Evolutionary conservation across 2,329 filamentous ascomycete species (phyloP).

Genomic region (Alternaria arborescens): DNA sequence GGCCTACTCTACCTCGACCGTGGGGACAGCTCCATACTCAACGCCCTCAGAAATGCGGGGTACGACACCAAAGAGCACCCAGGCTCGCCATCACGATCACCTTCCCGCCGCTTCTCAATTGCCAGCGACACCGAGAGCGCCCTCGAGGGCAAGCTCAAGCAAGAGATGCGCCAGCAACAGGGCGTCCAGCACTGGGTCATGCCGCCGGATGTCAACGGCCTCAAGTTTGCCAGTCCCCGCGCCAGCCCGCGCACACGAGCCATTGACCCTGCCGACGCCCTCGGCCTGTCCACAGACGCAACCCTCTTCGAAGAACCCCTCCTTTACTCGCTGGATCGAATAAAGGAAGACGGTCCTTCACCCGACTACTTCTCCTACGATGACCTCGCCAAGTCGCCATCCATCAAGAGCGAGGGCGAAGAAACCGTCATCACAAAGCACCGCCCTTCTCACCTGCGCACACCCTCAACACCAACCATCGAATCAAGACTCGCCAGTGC

Average conservation of each 20-base stretch:
- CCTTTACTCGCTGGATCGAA: constrained; percentile 28
- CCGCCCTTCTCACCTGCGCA: constrained; percentile 26
- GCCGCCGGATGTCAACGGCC: constrained; percentile 18
- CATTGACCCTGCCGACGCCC: constrained; percentile 21
- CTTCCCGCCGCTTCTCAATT: constrained; percentile 24
- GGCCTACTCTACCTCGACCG: constrained; percentile 35
- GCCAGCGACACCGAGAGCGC: constrained; percentile 26
- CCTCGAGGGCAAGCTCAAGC: constrained; percentile 20
- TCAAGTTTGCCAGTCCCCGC: constrained; percentile 28
- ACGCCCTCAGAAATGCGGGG: constrained; percentile 30
- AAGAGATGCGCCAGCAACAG: constrained; percentile 16
- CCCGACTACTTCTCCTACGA: constrained; percentile 24
- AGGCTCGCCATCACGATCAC: constrained; percentile 23
- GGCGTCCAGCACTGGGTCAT: constrained; percentile 23
- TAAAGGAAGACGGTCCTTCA: constrained; percentile 18
- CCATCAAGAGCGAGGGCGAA: constrained; percentile 18
- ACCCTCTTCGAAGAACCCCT: constrained; percentile 33
- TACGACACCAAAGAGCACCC: constrained; percentile 27
- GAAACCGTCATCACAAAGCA: constrained; percentile 21
- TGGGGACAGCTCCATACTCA: constrained; percentile 32
- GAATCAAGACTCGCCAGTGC: constrained; percentile 22
- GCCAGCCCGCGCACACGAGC: constrained; percentile 16
- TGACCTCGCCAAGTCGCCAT: constrained; percentile 19
- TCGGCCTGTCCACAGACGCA: constrained; percentile 26
- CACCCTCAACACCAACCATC: constrained; percentile 25